Evolutionary conservation across 1,284 basidiomycete genomes (phyloP), one percentile per base, ranked within the genome.

Genomic region (Bjerkandera adusta): DNA sequence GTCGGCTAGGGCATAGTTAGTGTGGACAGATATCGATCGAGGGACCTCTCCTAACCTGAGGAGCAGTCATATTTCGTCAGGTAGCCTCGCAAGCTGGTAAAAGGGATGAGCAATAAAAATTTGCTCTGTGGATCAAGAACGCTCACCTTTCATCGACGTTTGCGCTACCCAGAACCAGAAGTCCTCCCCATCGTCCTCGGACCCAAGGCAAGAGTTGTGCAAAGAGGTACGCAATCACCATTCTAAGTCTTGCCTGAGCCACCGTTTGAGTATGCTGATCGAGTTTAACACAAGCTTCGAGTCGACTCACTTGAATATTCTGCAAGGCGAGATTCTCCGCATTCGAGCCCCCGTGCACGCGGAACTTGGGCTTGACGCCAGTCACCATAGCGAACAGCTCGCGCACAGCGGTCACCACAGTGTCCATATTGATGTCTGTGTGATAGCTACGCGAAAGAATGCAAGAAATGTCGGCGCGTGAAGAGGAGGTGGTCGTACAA

Each of bases 61-160:
- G 89, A 91, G 56, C 83, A 94, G 67, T 99, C 97, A 64, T 99
- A 99, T 71, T 99, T 99, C 1, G 97, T 99, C 52, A 97, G 71
- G 66, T 99, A 99, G 3, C 97, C 97, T 49, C 97, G 83, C 49
- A 99, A 75, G 68, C 92, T 93, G 48, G 16, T n/a, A 20, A 11
- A 21, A 13, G 24, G n/a, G 4, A 24, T 44, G 15, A 38, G 21
- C 30, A 41, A 7, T 21, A 24, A 39, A 3, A 12, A 32, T 16
- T 13, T 15, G 27, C 12, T 25, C 35, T 29, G 10, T 13, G 3
- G 21, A 6, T 29, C 15, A 13, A 12, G 10, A 24, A 39, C 48
- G 13, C n/a, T n/a, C 49, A 87, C 87, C 89, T 95, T 72, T 99
- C 97, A 61, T 99, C 97, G 7, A 99, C 97, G 62, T 99, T 99